Conservation (phyloP, 1,284 basidiomycete genomes). For the Melampsora larici-populina region DNA sequence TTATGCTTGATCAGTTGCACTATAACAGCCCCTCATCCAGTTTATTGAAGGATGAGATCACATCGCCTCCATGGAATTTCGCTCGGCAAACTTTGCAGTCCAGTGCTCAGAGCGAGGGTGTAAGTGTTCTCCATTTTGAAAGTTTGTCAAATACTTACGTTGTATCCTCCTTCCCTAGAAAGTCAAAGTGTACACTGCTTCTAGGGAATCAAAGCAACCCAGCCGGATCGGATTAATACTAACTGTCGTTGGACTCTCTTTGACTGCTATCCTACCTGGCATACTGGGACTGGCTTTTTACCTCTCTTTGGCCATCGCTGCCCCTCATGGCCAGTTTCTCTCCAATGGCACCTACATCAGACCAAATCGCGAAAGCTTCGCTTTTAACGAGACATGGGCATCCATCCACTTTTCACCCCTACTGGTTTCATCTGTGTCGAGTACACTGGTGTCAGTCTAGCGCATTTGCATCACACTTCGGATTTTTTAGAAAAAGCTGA, state of each 20-base stretch:
- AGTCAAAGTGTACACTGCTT: too few species aligned
- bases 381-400: not conserved
- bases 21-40: too few species aligned
- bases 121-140: too few species aligned
- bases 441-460: not conserved
- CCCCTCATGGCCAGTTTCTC: not conserved
- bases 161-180: too few species aligned
- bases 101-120: too few species aligned
- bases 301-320: not conserved
- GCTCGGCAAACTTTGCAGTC: too few species aligned
- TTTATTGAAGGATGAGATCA: too few species aligned
- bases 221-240: not conserved
- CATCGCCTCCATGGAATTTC: too few species aligned
- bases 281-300: not conserved
- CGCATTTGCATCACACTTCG: not conserved
- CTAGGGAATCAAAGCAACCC: not conserved
- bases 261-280: not conserved
- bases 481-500: not conserved
- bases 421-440: not conserved
- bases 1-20: too few species aligned
- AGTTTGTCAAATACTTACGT: too few species aligned
- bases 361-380: not conserved
- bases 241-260: not conserved
- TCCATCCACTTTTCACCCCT: not conserved
- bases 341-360: not conserved